Base-by-base conservation (phyloP, 1,139 yeast species). In the Trichomonascaceae sp. region DNA sequence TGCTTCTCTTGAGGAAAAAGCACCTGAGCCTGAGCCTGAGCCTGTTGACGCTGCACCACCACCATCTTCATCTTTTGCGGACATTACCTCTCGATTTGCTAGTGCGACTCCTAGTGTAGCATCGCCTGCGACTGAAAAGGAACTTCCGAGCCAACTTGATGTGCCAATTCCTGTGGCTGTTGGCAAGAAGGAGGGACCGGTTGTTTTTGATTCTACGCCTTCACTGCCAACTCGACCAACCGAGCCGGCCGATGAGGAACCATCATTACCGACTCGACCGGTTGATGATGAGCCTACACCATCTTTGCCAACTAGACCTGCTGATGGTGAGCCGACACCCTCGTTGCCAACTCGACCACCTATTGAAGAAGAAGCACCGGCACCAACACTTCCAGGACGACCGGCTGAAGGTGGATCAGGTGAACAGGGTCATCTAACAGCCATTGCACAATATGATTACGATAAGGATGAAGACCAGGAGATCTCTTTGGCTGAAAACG, bases 391-490 rank as follows among this genome's bases (percentile, higher is more conserved):
- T 47, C 54, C 58, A 18, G 55, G 38, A 39, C 49, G 22, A 24
- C 57, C 58, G 27, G 55, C 54, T 27, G 50, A 52, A 30, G 49
- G 53, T 3, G 48, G 56, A 4, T 46, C 39, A 4, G 43, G 36
- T 24, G 49, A 39, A 9, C 49, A 44, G 22, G 41, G 41, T 17
- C 41, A 36, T 18, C 47, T 52, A 46, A 30, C 48, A 45, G 95
- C 93, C 1, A 63, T 78, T 52, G 93, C 86, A 4, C 81, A 81
- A 60, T 65, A 61, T 49, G 85, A 82, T 53, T 84, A 85, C 62
- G 85, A 78, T 60, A 82, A 83, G 64, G 89, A 83, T 58, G 95
- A 85, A 65, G 91, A 84, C 56, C 84, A 86, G 63, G 95, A 86
- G 67, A 78, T 86, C 55, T 78, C 77, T 0, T 80, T 86, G 48